A percentile compares a stretch with the other conserved stretches of the same genome.
phyloP scores from a whole-genome alignment of 495 filamentous ascomycete genomes.

The Chlorociboria aeruginascens region DNA sequence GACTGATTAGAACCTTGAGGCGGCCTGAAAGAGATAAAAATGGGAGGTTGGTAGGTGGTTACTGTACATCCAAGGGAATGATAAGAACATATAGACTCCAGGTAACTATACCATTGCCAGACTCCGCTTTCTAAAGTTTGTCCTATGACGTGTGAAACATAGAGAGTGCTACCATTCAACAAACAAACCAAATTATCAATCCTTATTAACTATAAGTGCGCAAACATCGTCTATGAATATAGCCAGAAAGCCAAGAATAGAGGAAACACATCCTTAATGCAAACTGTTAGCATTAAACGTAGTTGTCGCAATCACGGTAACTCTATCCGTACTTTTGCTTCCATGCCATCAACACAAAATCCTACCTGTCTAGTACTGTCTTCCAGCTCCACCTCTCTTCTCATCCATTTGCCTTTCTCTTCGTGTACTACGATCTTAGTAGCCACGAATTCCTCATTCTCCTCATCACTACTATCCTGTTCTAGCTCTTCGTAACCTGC shows the following conservation, averaged over 20 bases:
- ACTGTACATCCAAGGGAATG: not conserved
- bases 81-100: not conserved
- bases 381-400: conserved; percentile 67
- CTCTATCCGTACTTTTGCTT: conserved; percentile 61
- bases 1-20: too few relatives aligned
- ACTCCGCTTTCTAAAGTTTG: not conserved
- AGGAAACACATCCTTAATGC: not conserved
- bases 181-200: not conserved
- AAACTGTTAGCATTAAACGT: not conserved
- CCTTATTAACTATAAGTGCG: not conserved
- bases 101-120: not conserved
- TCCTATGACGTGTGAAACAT: not conserved
- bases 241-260: not conserved
- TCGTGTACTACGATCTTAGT: conserved; percentile 5
- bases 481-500: conserved; percentile 48
- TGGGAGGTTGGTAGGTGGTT: not conserved
- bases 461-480: conserved; percentile 44
- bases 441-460: conserved; percentile 25
- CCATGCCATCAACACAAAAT: conserved; percentile 62
- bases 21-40: not conserved
- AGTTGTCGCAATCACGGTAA: conserved; percentile 5
- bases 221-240: not conserved
- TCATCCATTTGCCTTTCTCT: conserved; percentile 41
- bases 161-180: not conserved
- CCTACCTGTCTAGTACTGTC: conserved; percentile 73